Percentiles rank a stretch among this genome's conserved stretches.
Conservation (phyloP, 345 rosid genomes). For the Rhodamnia argentea region DNA sequence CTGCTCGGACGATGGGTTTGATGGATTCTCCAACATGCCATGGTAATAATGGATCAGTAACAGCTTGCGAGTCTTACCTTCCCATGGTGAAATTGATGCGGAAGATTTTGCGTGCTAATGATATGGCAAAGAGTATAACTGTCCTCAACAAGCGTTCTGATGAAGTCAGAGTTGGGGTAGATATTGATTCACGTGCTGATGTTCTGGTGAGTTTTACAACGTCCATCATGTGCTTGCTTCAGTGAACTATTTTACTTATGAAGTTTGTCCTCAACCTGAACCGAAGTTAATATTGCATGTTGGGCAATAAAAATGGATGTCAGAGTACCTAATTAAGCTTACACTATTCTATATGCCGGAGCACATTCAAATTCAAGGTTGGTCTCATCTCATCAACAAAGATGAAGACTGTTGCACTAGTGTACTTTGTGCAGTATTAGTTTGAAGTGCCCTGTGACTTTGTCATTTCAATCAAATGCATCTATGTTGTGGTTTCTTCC, state of each 20-base stretch:
- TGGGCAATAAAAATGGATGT: background rate
- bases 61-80: constrained; percentile 90
- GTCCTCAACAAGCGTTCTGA: constrained; percentile 76
- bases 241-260: background rate
- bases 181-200: constrained; percentile 62
- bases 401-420: background rate
- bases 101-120: constrained; percentile 64
- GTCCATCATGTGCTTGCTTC: background rate
- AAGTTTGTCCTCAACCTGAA: background rate
- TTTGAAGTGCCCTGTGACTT: background rate
- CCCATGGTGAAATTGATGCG: constrained; percentile 91
- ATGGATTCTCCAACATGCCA: constrained; percentile 3
- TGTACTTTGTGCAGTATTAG: background rate
- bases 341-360: background rate
- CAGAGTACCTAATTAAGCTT: background rate
- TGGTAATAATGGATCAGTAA: constrained; percentile 31
- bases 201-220: constrained; percentile 49
- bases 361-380: background rate
- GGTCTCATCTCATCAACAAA: background rate
- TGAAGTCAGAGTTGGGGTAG: constrained; percentile 56
- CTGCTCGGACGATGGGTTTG: constrained; percentile 50
- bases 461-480: background rate
- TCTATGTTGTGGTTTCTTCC: background rate
- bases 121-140: constrained; percentile 41
- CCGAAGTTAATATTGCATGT: background rate